Conservation (phyloP, 257 asterid species). For the Nyctanthes arbortristis region DNA sequence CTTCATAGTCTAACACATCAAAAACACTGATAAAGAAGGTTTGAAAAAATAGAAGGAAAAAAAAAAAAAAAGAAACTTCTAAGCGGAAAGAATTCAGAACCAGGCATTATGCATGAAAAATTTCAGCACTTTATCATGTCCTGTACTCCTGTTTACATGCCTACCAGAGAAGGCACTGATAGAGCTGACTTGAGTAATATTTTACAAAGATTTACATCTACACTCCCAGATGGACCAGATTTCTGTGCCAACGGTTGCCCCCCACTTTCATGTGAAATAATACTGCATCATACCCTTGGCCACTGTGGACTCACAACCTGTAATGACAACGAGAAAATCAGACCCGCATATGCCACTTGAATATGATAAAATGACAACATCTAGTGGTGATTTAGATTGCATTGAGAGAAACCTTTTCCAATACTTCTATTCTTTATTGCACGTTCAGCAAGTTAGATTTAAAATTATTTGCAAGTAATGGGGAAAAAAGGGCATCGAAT, state of each 20-base stretch:
- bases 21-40: no score
- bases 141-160: background rate
- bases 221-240: background rate
- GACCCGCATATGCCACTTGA: constrained; percentile 2
- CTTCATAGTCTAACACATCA: no score
- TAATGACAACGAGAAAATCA: constrained; percentile 21
- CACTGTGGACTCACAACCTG: constrained; percentile 98
- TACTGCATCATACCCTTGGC: constrained; percentile 60
- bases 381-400: background rate
- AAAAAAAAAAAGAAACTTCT: no score
- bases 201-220: background rate
- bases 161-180: background rate
- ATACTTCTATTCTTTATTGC: no score
- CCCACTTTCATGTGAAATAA: background rate
- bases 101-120: no score
- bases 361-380: background rate
- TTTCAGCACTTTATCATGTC: no score
- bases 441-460: background rate
- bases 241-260: constrained; percentile 5
- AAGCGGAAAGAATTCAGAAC: no score
- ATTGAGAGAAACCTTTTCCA: no score
- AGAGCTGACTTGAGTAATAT: background rate
- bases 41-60: no score
- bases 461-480: background rate
- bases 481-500: no score